Percentiles rank a stretch among this genome's conserved stretches.
These are phyloP conservation scores for Corymbia calophylla DNA, from an alignment of 441 rosid genomes.

Conservation along the genomic window DNA sequence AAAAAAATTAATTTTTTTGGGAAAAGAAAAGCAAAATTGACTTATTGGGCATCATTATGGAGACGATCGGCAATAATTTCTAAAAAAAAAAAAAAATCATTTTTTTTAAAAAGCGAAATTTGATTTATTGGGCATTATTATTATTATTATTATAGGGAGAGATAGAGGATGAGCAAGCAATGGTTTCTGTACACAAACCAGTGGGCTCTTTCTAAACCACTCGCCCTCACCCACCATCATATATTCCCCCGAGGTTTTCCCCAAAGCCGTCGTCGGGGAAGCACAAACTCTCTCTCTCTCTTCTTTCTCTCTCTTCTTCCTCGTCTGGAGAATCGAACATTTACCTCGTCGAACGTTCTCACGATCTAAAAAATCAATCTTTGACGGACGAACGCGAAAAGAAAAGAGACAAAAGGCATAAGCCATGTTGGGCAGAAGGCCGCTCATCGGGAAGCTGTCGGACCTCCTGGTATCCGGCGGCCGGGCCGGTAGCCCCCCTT, in stretches of 20 bases:
- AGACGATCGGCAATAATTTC: not conserved
- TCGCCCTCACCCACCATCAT: not conserved
- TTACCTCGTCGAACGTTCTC: too few relatives aligned
- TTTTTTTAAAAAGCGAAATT: not conserved
- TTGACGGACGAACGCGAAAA: not conserved
- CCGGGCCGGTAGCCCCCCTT: constrained; percentile 3
- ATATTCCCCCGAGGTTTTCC: not conserved
- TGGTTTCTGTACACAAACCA: not conserved
- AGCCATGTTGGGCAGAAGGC: constrained; percentile 25
- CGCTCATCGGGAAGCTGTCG: constrained; percentile 32
- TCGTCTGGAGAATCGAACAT: not conserved
- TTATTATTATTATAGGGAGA: too few relatives aligned
- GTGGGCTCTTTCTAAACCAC: not conserved
- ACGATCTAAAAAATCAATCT: not conserved
- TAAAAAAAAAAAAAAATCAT: too few relatives aligned
- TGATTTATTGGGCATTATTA: not conserved
- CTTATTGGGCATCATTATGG: not conserved
- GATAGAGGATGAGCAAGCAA: too few relatives aligned
- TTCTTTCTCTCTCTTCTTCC: not conserved
- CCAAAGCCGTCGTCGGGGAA: too few relatives aligned
- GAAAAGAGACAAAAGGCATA: not conserved
- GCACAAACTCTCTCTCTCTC: too few relatives aligned
- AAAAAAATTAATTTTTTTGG: too few relatives aligned
- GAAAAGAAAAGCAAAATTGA: not conserved
- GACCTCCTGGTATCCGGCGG: constrained; percentile 30